Conservation (phyloP, 805 yeast species). For the Kuraishia floccosa region DNA sequence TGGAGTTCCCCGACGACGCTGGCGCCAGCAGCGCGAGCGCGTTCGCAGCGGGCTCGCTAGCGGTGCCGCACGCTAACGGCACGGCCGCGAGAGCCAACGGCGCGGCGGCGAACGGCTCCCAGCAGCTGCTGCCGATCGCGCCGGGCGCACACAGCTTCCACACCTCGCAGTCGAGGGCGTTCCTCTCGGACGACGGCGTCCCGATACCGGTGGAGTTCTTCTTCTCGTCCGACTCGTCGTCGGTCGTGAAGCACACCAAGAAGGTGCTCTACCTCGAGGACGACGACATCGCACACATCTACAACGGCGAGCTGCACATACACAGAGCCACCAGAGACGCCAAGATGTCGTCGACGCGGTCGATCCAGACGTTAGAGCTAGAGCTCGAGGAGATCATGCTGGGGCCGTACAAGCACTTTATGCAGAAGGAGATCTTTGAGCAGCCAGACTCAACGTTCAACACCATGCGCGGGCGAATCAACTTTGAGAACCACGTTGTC, state of each 20-base stretch:
- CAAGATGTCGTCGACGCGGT: slow-evolving; percentile 87
- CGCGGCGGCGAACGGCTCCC: slow-evolving; percentile 5
- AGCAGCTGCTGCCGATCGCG: slow-evolving; percentile 39
- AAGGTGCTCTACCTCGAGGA: slow-evolving; percentile 94
- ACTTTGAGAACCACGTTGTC: slow-evolving; percentile 68
- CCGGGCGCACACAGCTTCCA: slow-evolving; percentile 48
- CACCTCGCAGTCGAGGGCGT: slow-evolving; percentile 93
- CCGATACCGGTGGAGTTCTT: slow-evolving; percentile 95
- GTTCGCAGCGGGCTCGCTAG: too few species aligned
- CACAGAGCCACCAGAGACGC: slow-evolving; percentile 89
- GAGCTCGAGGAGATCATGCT: slow-evolving; percentile 97
- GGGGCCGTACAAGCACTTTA: slow-evolving; percentile 91
- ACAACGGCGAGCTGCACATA: slow-evolving; percentile 95
- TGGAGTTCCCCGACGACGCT: slow-evolving; percentile 73
- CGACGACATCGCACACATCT: slow-evolving; percentile 97
- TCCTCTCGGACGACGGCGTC: slow-evolving; percentile 83
- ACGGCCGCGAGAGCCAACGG: slow-evolving; percentile 5
- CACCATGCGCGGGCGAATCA: slow-evolving; percentile 99
- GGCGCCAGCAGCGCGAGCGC: slow-evolving; percentile 8
- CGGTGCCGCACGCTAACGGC: slow-evolving; percentile 12
- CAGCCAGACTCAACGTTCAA: slow-evolving; percentile 98
- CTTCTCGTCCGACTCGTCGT: slow-evolving; percentile 93
- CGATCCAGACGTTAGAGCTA: slow-evolving; percentile 93
- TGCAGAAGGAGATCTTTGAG: slow-evolving; percentile 98
- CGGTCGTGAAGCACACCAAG: slow-evolving; percentile 93